A percentile compares a stretch with the other conserved stretches of the same genome.
Conservation (phyloP, 345 rosid species). For the Gossypium bickii region DNA sequence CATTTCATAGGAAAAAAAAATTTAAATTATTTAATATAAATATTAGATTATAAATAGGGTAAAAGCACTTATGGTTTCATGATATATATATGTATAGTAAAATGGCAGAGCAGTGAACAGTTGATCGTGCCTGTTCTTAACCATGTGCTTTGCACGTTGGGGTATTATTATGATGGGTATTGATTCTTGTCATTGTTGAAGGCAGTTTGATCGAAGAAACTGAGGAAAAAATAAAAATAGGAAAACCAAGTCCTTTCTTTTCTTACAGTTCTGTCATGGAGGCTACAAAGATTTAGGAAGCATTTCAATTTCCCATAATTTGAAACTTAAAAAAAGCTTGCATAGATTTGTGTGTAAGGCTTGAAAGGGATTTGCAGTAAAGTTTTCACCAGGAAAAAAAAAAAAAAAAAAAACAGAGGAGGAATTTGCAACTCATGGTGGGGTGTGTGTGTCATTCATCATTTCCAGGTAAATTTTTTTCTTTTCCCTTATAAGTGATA, state of each 20-base stretch:
- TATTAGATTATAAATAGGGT: no score
- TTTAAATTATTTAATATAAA: no score
- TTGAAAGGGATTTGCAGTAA: background rate
- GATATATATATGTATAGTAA: background rate
- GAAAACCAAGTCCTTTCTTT: background rate
- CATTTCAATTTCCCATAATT: conserved; percentile 19
- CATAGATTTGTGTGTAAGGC: background rate
- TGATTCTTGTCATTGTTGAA: conserved; percentile 21
- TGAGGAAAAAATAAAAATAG: background rate
- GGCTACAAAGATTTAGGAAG: conserved; percentile 35
- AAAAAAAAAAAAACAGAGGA: background rate
- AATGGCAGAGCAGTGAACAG: conserved; percentile 7
- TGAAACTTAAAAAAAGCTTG: background rate
- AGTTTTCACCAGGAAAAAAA: background rate
- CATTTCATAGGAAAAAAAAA: background rate
- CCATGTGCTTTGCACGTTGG: conserved; percentile 17
- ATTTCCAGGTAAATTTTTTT: no score
- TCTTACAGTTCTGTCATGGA: conserved; percentile 26
- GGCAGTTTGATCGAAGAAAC: background rate
- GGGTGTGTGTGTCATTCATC: no score
- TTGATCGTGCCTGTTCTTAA: conserved; percentile 12
- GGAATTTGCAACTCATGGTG: no score
- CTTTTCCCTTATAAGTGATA: background rate
- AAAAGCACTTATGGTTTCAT: no score
- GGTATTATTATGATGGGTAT: conserved; percentile 11